Conservation (phyloP, 1,284 basidiomycete species). For the Tylopilus sp. region DNA sequence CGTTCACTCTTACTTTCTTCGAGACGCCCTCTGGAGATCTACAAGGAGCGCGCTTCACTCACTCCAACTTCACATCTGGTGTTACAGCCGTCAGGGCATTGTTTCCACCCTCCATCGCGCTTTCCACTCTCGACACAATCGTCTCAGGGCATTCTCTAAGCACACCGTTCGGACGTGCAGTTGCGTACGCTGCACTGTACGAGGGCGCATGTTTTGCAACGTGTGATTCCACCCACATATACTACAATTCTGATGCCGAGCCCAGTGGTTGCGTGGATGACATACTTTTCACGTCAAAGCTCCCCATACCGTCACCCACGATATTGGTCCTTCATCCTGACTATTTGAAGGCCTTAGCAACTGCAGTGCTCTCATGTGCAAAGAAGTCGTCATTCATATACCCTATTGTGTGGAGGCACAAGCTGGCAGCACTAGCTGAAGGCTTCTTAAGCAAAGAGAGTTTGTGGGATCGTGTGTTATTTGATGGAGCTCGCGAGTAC, state of each 20-base stretch:
- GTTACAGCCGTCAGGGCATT: constrained; percentile 67
- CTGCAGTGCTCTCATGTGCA: constrained; percentile 50
- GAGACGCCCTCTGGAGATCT: constrained; percentile 48
- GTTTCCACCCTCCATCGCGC: constrained; percentile 57
- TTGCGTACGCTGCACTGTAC: constrained; percentile 72
- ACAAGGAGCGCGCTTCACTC: constrained; percentile 63
- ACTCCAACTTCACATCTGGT: constrained; percentile 75
- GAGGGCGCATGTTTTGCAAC: constrained; percentile 72
- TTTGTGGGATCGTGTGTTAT: constrained; percentile 73
- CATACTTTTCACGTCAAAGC: constrained; percentile 43
- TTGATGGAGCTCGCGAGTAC: constrained; percentile 58
- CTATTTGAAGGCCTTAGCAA: constrained; percentile 52
- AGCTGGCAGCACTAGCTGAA: constrained; percentile 57
- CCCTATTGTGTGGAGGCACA: constrained; percentile 69
- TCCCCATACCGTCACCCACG: constrained; percentile 65
- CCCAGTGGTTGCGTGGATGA: constrained; percentile 41
- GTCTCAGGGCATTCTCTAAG: constrained; percentile 68
- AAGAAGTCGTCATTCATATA: constrained; percentile 50
- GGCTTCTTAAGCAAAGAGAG: constrained; percentile 73
- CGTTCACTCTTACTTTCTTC: constrained; percentile 68
- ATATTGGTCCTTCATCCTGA: constrained; percentile 58
- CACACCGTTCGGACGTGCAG: constrained; percentile 65
- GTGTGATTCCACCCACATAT: constrained; percentile 51
- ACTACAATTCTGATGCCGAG: constrained; percentile 28
- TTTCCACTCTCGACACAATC: constrained; percentile 68